phyloP scores from a whole-genome alignment of 2,329 filamentous ascomycete genomes.

The Arthrobotrys conoides region DNA sequence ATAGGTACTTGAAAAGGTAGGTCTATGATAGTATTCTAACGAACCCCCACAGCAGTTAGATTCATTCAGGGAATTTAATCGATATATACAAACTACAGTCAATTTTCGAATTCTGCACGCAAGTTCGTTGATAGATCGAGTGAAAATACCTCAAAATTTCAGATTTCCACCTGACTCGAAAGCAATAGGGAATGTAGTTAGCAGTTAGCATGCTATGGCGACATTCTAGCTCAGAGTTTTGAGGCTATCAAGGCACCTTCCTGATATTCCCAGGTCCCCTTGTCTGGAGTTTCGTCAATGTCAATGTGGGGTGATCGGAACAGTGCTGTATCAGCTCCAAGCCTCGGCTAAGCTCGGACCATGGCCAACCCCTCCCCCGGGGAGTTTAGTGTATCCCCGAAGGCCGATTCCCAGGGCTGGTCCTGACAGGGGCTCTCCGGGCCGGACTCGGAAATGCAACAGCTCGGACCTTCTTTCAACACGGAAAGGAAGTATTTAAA shows the following conservation, averaged over 20 bases:
- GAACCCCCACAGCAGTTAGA: not conserved
- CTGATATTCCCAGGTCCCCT: slow-evolving; percentile 42
- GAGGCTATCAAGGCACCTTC: slow-evolving; percentile 35
- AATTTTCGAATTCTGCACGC: not conserved
- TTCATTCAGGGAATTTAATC: not conserved
- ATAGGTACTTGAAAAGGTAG: slow-evolving; percentile 34
- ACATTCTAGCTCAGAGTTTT: slow-evolving; percentile 35
- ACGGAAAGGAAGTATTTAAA: slow-evolving; percentile 9
- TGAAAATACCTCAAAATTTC: slow-evolving; percentile 42
- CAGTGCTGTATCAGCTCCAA: slow-evolving; percentile 1
- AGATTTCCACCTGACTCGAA: slow-evolving; percentile 11
- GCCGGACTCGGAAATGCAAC: slow-evolving; percentile 46
- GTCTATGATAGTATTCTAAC: not conserved
- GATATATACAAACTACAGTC: too few relatives aligned
- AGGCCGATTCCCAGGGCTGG: not conserved
- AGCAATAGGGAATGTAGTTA: slow-evolving; percentile 25
- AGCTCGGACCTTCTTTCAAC: slow-evolving; percentile 24
- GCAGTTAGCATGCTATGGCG: slow-evolving; percentile 2
- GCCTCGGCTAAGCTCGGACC: slow-evolving; percentile 46
- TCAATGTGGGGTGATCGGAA: slow-evolving; percentile 23
- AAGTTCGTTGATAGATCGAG: not conserved
- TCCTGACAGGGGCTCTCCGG: slow-evolving; percentile 19
- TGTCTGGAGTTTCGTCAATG: slow-evolving; percentile 5
- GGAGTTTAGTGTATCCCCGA: slow-evolving; percentile 30
- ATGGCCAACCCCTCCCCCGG: slow-evolving; percentile 53